A percentile compares a stretch with the other conserved stretches of the same genome.
These are phyloP conservation scores for Zygoascus bituminiphila DNA, from an alignment of 805 yeast genomes.

Conservation along the genomic window DNA sequence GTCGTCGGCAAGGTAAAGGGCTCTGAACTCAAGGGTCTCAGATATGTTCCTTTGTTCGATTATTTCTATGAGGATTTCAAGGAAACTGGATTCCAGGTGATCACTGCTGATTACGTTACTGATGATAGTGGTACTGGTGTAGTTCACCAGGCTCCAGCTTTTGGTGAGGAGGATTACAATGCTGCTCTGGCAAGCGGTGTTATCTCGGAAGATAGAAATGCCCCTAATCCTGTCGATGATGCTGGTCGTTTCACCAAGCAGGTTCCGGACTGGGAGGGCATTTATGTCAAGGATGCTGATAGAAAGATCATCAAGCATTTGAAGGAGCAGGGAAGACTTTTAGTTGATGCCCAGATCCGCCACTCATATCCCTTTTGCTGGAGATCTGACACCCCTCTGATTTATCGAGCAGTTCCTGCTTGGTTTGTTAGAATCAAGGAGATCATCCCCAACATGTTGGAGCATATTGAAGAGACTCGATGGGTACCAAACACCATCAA, in stretches of 20 bases:
- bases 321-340: slow-evolving; percentile 66
- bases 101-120: slow-evolving; percentile 76
- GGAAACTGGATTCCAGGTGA: slow-evolving; percentile 71
- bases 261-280: slow-evolving; percentile 68
- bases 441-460: slow-evolving; percentile 81
- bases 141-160: slow-evolving; percentile 97
- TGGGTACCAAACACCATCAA: slow-evolving; percentile 93
- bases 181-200: slow-evolving; percentile 72
- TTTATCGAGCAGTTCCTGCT: slow-evolving; percentile 95
- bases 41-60: slow-evolving; percentile 76
- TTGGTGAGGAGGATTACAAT: slow-evolving; percentile 96
- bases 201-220: slow-evolving; percentile 54
- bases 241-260: slow-evolving; percentile 73
- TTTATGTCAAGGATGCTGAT: slow-evolving; percentile 94
- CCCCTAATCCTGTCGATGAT: slow-evolving; percentile 96
- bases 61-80: slow-evolving; percentile 70
- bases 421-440: slow-evolving; percentile 94
- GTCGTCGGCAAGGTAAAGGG: slow-evolving; percentile 77
- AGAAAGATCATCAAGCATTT: slow-evolving; percentile 77
- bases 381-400: slow-evolving; percentile 98
- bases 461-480: slow-evolving; percentile 72
- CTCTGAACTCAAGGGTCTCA: slow-evolving; percentile 65
- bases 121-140: slow-evolving; percentile 98
- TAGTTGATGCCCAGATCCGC: slow-evolving; percentile 72
- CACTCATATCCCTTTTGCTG: slow-evolving; percentile 99